Conservation (phyloP, 75 land plant genomes). For the Ceratopteris richardii region DNA sequence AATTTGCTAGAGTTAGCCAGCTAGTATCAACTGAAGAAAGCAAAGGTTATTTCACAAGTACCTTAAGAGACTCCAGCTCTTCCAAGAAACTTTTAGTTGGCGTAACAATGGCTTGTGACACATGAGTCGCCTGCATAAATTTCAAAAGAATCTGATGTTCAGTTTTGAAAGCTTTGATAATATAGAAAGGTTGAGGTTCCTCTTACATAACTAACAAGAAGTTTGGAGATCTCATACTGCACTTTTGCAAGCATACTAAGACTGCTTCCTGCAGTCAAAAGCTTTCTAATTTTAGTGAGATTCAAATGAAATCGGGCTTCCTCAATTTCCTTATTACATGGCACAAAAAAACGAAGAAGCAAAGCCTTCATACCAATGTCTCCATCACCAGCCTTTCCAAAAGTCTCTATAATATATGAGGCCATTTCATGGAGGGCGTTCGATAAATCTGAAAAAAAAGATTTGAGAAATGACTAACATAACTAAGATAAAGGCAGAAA, state of each 20-base stretch:
- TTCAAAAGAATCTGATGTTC: neutral
- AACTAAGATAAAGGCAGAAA: neutral
- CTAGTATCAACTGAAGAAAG: neutral
- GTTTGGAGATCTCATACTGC: conserved; percentile 4
- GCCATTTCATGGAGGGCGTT: neutral
- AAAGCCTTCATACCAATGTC: neutral
- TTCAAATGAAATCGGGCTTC: neutral
- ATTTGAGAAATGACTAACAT: neutral
- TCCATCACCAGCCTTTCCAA: neutral
- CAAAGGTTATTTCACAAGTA: neutral
- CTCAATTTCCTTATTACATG: neutral
- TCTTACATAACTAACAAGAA: neutral
- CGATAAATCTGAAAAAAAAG: neutral
- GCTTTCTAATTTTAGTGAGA: neutral
- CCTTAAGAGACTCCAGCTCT: neutral
- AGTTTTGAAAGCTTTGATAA: neutral
- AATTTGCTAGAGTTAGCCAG: neutral
- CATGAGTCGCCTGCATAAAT: neutral
- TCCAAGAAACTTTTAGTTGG: neutral
- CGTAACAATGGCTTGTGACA: conserved; percentile 2
- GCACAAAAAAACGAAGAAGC: neutral
- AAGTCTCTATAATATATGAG: conserved; percentile 1
- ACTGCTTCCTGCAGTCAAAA: neutral
- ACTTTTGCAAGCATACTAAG: conserved; percentile 1
- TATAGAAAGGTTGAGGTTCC: neutral